Evolutionary conservation across 2,329 filamentous ascomycete genomes (phyloP).

Genomic region (Calonectria hongkongensis): DNA sequence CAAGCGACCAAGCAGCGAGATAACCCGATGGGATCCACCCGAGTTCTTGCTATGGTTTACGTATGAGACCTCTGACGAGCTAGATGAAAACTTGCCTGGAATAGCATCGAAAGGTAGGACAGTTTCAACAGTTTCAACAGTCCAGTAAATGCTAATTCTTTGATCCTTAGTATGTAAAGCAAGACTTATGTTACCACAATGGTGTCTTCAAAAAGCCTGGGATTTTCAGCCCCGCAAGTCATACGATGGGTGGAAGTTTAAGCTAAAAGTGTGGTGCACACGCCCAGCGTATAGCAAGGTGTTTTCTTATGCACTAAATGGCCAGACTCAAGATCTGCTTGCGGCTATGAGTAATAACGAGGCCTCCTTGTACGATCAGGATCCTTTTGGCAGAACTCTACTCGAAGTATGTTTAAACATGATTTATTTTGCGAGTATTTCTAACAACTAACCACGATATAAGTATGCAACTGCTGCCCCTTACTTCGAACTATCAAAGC

Average conservation of each 20-base stretch:
- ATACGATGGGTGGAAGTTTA: constrained; percentile 37
- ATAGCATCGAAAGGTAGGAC: constrained; percentile 13
- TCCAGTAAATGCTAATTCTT: neutral
- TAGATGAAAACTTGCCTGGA: neutral
- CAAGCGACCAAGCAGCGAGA: neutral
- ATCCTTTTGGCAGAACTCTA: neutral
- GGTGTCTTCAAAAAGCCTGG: constrained; percentile 31
- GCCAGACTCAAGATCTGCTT: rapidly evolving
- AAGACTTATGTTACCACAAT: constrained; percentile 22
- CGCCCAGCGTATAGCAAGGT: rapidly evolving
- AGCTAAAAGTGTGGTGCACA: constrained; percentile 22
- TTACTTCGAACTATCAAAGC: neutral
- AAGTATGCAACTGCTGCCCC: neutral
- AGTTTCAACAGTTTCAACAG: neutral
- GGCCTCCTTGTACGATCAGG: constrained; percentile 31
- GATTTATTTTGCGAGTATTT: neutral
- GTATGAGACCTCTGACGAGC: neutral
- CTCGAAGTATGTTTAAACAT: constrained; percentile 14
- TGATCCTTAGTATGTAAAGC: constrained; percentile 16
- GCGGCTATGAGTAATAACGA: neutral
- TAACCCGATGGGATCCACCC: neutral
- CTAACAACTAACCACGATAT: neutral
- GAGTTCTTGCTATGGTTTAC: neutral
- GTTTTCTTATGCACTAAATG: rapidly evolving
- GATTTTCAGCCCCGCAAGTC: constrained; percentile 34